These are phyloP conservation scores for Candida saitoana DNA, from an alignment of 805 yeast genomes.

Conservation along the genomic window DNA sequence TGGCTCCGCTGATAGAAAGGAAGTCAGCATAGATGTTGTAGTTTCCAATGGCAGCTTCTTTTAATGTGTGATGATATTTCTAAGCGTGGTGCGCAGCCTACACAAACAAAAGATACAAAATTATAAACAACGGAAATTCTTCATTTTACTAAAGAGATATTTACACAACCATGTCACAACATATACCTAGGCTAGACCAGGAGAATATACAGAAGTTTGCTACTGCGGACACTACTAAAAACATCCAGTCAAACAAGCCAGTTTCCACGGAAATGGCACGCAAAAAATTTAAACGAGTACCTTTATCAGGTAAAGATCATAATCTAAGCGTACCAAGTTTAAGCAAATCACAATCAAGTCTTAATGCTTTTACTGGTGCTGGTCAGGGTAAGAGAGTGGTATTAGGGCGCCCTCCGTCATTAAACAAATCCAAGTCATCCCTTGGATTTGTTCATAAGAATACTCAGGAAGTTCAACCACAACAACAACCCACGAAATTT, in stretches of 20 bases:
- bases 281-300: slow-evolving; percentile 10
- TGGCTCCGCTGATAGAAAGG: neutral
- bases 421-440: slow-evolving; percentile 34
- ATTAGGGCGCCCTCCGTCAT: slow-evolving; percentile 18
- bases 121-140: neutral
- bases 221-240: neutral
- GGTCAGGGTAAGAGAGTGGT: neutral
- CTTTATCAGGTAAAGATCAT: slow-evolving; percentile 39
- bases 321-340: slow-evolving; percentile 21
- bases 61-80: neutral
- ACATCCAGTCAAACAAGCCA: neutral
- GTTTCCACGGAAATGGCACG: neutral
- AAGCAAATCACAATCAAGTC: slow-evolving; percentile 5
- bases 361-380: neutral
- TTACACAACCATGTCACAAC: neutral
- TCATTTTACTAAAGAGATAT: neutral
- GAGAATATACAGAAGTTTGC: neutral
- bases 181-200: neutral
- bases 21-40: neutral
- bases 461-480: neutral
- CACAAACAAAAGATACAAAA: neutral
- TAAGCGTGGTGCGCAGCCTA: neutral
- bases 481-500: slow-evolving; percentile 1
- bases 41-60: neutral
- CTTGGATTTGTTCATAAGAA: slow-evolving; percentile 28